Base-by-base conservation (phyloP, 2,329 filamentous ascomycete genomes). In the Xenosphaeropsis pyriputrescens region DNA sequence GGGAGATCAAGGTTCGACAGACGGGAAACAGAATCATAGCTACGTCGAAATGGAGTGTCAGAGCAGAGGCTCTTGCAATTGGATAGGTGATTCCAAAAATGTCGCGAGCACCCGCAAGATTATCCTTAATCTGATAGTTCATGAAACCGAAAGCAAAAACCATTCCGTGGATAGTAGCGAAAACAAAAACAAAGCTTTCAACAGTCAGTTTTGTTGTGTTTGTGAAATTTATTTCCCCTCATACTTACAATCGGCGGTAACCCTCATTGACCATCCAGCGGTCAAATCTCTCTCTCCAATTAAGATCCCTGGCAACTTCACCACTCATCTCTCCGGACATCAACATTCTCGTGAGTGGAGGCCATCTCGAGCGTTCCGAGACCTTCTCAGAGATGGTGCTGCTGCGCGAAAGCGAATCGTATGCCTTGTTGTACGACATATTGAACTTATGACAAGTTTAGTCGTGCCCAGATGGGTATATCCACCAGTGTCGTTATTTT, bases 201-300 rank as follows among this genome's bases (percentile, higher is more conserved):
- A 32, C n/a, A 47, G 61, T 54, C 60, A 54, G 41, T 34, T 37
- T 36, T 35, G 35, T 37, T 18, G n/a, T 29, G 33, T 18, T 32
- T 18, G 7, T 11, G 16, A 30, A 38, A n/a, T 33, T 40, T 37
- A n/a, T 33, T 40, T 37, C 40, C 18, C 29, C 32, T 19, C 18
- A 14, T 39, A 70, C 79, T 40, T 67, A 85, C 75, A 89, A 68
- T 73, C 81, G 68, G 55, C 81, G 70, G 56, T 85, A 86, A 43
- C 84, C 84, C 56, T 89, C 84, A 55, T 89, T 89, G 43, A 89
- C 79, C 83, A 91, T 88, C 84, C 84, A 91, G 47, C 77, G 68
- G 57, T 88, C 79, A 53, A 89, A 80, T 55, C 72, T 80, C 57
- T 89, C 80, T 52, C 72, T 70, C 44, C 72, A 58, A 17, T 73